Percentiles rank a stretch among this genome's conserved stretches.
These are phyloP conservation scores for Alternaria sp. DNA, from an alignment of 2,329 filamentous ascomycete genomes.

Conservation along the genomic window DNA sequence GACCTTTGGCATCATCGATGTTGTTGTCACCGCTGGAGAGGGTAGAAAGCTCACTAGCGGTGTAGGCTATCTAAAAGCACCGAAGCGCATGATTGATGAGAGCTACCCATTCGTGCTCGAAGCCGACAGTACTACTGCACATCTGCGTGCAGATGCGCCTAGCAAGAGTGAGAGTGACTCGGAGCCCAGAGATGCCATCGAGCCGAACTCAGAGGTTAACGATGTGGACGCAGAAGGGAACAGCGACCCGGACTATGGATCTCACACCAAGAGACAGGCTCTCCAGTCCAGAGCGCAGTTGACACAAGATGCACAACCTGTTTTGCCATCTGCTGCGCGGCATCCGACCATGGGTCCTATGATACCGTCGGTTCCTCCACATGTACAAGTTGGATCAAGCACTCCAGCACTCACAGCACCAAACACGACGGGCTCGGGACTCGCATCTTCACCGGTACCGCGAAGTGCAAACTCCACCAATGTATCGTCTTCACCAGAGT, in stretches of 20 bases:
- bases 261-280: conserved; percentile 16
- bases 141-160: neutral
- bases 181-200: neutral
- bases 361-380: neutral
- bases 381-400: neutral
- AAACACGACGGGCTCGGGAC: neutral
- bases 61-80: conserved; percentile 34
- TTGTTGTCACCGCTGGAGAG: conserved; percentile 44
- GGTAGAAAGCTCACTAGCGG: conserved; percentile 39
- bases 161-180: neutral
- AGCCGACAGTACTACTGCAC: neutral
- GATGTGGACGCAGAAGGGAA: conserved; percentile 21
- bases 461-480: neutral
- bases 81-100: conserved; percentile 35
- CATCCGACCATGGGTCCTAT: neutral
- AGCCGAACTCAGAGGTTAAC: neutral
- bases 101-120: conserved; percentile 21
- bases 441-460: neutral
- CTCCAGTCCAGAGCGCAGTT: neutral
- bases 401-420: neutral
- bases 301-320: neutral
- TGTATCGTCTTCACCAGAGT: neutral
- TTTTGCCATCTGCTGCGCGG: neutral
- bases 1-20: conserved; percentile 52
- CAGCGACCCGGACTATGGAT: conserved; percentile 10